phyloP scores from a whole-genome alignment of 75 land plant genomes.

The Azolla pinnata region DNA sequence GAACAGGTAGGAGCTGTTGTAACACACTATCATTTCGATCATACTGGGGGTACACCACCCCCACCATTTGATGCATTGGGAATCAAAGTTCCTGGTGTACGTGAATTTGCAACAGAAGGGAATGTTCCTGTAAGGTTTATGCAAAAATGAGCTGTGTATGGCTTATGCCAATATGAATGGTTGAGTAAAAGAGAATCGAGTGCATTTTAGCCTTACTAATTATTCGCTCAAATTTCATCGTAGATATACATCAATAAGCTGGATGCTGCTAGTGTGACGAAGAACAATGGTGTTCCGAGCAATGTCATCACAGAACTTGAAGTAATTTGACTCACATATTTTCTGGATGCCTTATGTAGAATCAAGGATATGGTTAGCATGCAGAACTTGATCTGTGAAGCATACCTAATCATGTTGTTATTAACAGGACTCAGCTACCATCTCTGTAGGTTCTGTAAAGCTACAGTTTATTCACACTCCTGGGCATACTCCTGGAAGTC shows the following conservation, averaged over 20 bases:
- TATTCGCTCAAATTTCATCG: too few species aligned
- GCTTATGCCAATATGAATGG: not conserved
- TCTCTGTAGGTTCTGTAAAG: slow-evolving; percentile 19
- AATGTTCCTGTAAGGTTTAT: slow-evolving; percentile 15
- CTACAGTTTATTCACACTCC: slow-evolving; percentile 35
- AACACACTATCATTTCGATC: slow-evolving; percentile 35
- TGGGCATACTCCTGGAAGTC: slow-evolving; percentile 34
- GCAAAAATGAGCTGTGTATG: not conserved
- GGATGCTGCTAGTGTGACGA: slow-evolving; percentile 22
- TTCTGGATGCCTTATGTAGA: not conserved
- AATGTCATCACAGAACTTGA: slow-evolving; percentile 10
- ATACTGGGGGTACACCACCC: slow-evolving; percentile 30
- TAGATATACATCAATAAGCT: slow-evolving; percentile 22
- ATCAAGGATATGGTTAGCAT: not conserved
- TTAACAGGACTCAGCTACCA: slow-evolving; percentile 15
- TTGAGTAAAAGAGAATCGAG: not conserved
- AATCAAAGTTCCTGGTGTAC: slow-evolving; percentile 25
- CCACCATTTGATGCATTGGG: slow-evolving; percentile 32
- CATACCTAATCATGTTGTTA: not conserved
- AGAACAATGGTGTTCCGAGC: slow-evolving; percentile 15
- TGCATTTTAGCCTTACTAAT: not conserved
- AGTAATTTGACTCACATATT: too few species aligned
- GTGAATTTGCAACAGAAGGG: slow-evolving; percentile 26
- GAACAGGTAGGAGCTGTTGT: slow-evolving; percentile 25
- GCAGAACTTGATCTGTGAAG: not conserved